A percentile compares a stretch with the other conserved stretches of the same genome.
These are phyloP conservation scores for Aspergillus steynii DNA, from an alignment of 495 filamentous ascomycete genomes.

Conservation along the genomic window DNA sequence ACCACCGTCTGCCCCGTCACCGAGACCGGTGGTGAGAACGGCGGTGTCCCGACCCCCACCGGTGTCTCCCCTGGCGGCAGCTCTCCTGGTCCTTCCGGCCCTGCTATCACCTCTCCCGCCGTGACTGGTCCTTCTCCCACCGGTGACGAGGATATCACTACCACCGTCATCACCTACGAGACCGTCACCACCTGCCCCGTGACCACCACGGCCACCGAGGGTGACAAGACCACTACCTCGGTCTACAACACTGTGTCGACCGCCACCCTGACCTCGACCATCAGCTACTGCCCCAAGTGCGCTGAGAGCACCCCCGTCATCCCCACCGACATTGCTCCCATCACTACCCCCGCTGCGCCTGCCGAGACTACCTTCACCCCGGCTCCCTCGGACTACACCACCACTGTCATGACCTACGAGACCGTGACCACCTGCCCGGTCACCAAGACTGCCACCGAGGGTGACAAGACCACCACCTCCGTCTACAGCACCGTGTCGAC, in stretches of 20 bases:
- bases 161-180: conserved; percentile 34
- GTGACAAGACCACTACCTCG: conserved; percentile 33
- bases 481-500: conserved; percentile 33
- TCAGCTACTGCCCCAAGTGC: conserved; percentile 40
- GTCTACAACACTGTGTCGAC: conserved; percentile 43
- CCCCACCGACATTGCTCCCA: conserved; percentile 4
- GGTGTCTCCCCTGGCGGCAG: conserved; percentile 5
- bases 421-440: conserved; percentile 32
- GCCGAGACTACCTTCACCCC: conserved; percentile 25
- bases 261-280: conserved; percentile 38
- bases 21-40: conserved; percentile 22
- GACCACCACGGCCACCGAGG: conserved; percentile 38
- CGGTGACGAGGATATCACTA: conserved; percentile 13
- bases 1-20: conserved; percentile 62
- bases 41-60: conserved; percentile 7
- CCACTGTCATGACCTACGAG: conserved; percentile 28
- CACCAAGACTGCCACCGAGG: conserved; percentile 33
- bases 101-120: conserved; percentile 18
- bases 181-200: conserved; percentile 47
- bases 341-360: conserved; percentile 25
- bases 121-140: conserved; percentile 5
- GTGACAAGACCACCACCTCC: conserved; percentile 31
- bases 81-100: conserved; percentile 5
- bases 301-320: conserved; percentile 15
- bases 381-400: conserved; percentile 25